Evolutionary conservation across 257 asterid species (phyloP).

Genomic region (Ballota nigra): DNA sequence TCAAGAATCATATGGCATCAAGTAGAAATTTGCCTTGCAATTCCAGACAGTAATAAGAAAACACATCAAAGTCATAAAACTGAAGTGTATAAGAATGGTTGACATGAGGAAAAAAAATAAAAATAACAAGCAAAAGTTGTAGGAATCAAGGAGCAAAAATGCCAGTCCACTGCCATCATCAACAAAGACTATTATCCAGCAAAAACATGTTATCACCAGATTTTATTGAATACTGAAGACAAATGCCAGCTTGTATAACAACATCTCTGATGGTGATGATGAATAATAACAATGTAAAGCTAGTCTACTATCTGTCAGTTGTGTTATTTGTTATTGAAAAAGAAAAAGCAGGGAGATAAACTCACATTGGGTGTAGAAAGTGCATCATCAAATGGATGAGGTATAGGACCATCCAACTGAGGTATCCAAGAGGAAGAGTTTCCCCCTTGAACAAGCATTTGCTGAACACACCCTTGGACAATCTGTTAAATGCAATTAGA

Average conservation of each 20-base stretch:
- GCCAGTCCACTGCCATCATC: not conserved
- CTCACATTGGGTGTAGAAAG: conserved; percentile 92
- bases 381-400: conserved; percentile 82
- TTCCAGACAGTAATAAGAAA: not conserved
- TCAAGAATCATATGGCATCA: not conserved
- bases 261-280: not conserved
- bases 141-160: not conserved
- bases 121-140: not conserved
- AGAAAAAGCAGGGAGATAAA: conserved; percentile 14
- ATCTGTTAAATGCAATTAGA: conserved; percentile 38
- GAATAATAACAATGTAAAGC: not conserved
- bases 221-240: conserved; percentile 6
- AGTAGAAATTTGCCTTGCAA: not conserved
- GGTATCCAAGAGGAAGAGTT: conserved; percentile 43
- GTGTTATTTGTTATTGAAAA: not conserved
- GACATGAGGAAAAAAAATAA: not conserved
- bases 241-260: not conserved
- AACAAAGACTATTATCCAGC: not conserved
- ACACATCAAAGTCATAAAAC: not conserved
- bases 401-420: conserved; percentile 83
- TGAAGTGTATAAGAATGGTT: not conserved
- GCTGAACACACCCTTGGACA: conserved; percentile 34
- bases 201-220: conserved; percentile 13
- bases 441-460: conserved; percentile 31
- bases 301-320: not conserved